A percentile compares a stretch with the other conserved stretches of the same genome.
Evolutionary conservation across 2,329 filamentous ascomycete genomes (phyloP).

Genomic region (Botrytis elliptica): DNA sequence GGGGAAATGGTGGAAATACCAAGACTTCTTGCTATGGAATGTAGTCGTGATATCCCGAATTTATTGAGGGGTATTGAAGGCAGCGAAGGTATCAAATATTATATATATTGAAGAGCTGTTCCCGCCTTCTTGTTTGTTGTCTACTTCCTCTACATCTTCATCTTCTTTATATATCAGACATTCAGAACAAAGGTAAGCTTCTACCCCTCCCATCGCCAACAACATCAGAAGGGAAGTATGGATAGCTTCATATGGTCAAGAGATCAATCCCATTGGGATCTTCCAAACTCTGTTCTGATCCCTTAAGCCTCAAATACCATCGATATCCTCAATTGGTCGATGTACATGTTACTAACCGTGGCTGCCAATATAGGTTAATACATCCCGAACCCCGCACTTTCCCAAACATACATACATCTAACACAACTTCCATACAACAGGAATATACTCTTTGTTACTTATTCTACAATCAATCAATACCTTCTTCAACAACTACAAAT

Average conservation of each 20-base stretch:
- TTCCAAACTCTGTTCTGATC: neutral
- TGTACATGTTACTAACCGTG: neutral
- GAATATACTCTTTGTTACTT: slow-evolving; percentile 4
- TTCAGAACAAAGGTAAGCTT: slow-evolving; percentile 7
- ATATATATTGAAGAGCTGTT: slow-evolving; percentile 2
- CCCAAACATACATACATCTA: neutral
- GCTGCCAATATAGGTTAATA: neutral
- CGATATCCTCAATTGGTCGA: neutral
- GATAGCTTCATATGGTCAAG: neutral
- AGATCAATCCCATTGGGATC: neutral
- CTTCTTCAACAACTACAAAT: neutral
- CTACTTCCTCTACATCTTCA: neutral
- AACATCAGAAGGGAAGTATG: neutral
- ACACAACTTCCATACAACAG: neutral
- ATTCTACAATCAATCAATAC: neutral
- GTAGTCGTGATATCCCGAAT: neutral
- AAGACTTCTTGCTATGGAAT: neutral
- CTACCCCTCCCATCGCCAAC: neutral
- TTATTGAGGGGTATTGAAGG: neutral
- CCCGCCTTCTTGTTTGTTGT: neutral
- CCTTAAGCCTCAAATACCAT: neutral
- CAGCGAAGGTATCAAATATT: neutral
- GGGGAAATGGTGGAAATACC: slow-evolving; percentile 4
- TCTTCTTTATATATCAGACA: neutral
- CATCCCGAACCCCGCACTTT: slow-evolving; percentile 2